Conservation (phyloP, 2,329 filamentous ascomycete genomes). For the Colletotrichum aenigma region DNA sequence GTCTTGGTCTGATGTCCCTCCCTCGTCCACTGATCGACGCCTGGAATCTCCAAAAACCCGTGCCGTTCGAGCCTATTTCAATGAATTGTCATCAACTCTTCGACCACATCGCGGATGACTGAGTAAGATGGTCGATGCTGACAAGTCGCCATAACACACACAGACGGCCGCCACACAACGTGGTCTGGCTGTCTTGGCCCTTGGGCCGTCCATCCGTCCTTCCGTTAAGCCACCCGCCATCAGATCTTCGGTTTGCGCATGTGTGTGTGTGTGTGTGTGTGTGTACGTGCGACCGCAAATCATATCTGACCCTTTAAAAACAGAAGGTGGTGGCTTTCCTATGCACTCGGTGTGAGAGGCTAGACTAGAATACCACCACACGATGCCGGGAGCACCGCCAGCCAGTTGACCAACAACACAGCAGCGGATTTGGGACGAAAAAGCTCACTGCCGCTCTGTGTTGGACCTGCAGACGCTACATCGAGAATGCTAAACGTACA, state of each 20-base stretch:
- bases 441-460: background rate
- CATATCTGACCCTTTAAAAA: background rate
- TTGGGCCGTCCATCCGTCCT: background rate
- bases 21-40: background rate
- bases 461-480: background rate
- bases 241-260: background rate
- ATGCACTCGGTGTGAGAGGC: background rate
- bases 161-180: background rate
- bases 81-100: background rate
- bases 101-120: background rate
- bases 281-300: background rate
- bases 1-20: background rate
- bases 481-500: background rate
- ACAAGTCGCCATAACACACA: background rate
- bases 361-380: background rate
- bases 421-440: background rate
- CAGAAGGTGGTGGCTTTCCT: background rate
- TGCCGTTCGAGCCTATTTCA: conserved; percentile 5
- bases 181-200: background rate
- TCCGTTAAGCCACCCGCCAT: background rate
- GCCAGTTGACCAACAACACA: background rate
- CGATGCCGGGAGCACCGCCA: background rate
- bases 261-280: background rate
- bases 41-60: background rate
- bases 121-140: background rate